Conservation (phyloP, 2,329 filamentous ascomycete species). For the Balansia obtecta region DNA sequence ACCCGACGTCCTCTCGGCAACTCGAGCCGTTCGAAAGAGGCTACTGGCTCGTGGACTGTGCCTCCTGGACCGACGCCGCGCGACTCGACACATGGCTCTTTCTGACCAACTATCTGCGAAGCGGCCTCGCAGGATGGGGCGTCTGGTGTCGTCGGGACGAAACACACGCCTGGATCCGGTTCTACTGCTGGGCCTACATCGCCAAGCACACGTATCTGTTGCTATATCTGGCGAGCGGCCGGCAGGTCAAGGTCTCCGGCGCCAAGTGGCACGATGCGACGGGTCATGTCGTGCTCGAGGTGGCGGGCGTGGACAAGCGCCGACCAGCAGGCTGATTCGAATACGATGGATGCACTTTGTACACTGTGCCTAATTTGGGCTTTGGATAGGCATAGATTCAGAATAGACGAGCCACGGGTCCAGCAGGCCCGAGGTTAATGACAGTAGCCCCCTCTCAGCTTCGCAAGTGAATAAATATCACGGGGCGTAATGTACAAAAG, state of each 20-base stretch:
- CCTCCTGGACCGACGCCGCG: conserved; percentile 35
- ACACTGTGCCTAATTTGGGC: no score
- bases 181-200: conserved; percentile 71
- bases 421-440: no score
- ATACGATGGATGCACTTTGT: no score
- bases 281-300: conserved; percentile 37
- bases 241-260: conserved; percentile 44
- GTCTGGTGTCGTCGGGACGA: conserved; percentile 40
- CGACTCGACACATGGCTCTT: conserved; percentile 49
- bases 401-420: no score
- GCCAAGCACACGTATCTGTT: conserved; percentile 62
- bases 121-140: conserved; percentile 54
- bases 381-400: no score
- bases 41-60: conserved; percentile 58
- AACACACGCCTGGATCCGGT: conserved; percentile 35
- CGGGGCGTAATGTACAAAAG: no score
- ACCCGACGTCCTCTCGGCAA: conserved; percentile 24
- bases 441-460: no score
- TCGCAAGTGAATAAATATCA: no score
- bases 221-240: conserved; percentile 58
- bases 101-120: conserved; percentile 45
- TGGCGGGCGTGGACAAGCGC: conserved; percentile 12
- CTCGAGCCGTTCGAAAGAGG: conserved; percentile 55
- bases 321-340: background rate
- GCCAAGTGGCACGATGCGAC: conserved; percentile 55